Conservation (phyloP, 2,329 filamentous ascomycete species). For the Clonostachys rhizophaga region DNA sequence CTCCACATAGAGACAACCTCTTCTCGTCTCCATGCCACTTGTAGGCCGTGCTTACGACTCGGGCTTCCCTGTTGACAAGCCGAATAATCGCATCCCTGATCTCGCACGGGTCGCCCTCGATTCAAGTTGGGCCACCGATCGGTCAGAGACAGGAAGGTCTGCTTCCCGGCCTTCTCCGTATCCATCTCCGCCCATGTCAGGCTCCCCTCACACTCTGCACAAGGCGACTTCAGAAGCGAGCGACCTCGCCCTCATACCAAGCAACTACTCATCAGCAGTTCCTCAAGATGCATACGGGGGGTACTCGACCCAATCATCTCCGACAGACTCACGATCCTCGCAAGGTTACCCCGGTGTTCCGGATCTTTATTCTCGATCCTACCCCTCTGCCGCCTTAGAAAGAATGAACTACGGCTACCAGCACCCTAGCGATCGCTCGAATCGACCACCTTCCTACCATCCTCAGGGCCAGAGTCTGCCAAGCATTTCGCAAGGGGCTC, state of each 20-base stretch:
- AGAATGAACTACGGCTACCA: slow-evolving; percentile 2
- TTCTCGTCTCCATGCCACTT: too few species aligned
- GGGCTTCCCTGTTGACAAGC: too few species aligned
- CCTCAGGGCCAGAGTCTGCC: slow-evolving; percentile 1
- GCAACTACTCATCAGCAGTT: slow-evolving; percentile 35
- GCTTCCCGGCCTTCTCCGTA: slow-evolving; percentile 43
- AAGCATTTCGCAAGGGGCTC: slow-evolving; percentile 2
- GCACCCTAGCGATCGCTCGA: background rate
- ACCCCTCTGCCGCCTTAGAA: background rate
- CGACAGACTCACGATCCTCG: slow-evolving; percentile 9
- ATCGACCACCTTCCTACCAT: slow-evolving; percentile 2
- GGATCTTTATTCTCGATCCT: background rate
- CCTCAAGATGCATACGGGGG: slow-evolving; percentile 46
- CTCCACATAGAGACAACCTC: too few species aligned
- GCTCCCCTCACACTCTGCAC: slow-evolving; percentile 57
- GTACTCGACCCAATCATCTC: slow-evolving; percentile 17
- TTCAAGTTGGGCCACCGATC: too few species aligned
- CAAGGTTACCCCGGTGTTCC: background rate
- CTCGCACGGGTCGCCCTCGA: too few species aligned
- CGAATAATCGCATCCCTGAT: too few species aligned
- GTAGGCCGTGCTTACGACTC: too few species aligned
- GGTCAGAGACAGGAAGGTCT: background rate
- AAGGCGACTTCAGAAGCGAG: slow-evolving; percentile 53
- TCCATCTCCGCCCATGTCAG: slow-evolving; percentile 72
- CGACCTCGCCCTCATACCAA: slow-evolving; percentile 42